These are phyloP conservation scores for Leccinum boreale DNA, from an alignment of 768 basidiomycete genomes.

Conservation along the genomic window DNA sequence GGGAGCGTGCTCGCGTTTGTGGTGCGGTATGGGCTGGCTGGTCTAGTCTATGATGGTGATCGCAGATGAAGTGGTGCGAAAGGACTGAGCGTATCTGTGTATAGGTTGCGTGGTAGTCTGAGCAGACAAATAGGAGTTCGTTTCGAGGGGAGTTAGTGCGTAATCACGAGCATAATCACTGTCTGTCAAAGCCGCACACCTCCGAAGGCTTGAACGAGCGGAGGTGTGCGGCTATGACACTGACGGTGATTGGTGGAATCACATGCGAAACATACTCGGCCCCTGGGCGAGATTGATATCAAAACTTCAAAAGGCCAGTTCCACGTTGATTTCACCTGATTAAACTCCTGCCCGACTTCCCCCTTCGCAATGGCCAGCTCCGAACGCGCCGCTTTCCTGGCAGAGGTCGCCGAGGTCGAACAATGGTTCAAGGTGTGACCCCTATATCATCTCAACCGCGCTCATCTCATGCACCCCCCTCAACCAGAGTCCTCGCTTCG, in stretches of 20 bases:
- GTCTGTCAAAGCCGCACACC: too few species aligned
- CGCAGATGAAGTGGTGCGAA: constrained; percentile 48
- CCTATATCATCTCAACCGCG: constrained; percentile 7
- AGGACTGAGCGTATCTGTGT: background rate
- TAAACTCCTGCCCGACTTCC: background rate
- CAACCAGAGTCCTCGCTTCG: constrained; percentile 80
- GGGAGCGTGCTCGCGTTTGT: constrained; percentile 83
- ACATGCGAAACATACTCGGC: constrained; percentile 11
- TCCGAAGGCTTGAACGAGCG: background rate
- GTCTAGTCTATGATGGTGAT: constrained; percentile 90
- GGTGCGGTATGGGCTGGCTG: constrained; percentile 86
- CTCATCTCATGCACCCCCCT: background rate
- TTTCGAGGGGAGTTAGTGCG: constrained; percentile 20
- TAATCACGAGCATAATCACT: constrained; percentile 16
- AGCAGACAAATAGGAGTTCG: background rate
- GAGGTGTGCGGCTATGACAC: background rate
- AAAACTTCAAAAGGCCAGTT: background rate
- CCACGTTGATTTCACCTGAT: background rate
- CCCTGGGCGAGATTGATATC: constrained; percentile 20
- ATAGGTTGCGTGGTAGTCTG: background rate
- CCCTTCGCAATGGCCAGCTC: constrained; percentile 46
- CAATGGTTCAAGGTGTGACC: constrained; percentile 84
- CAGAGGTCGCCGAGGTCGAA: constrained; percentile 84
- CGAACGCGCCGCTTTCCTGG: constrained; percentile 68
- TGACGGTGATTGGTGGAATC: constrained; percentile 19